Conservation (phyloP, 2,329 filamentous ascomycete species). For the Cadophora sp. region DNA sequence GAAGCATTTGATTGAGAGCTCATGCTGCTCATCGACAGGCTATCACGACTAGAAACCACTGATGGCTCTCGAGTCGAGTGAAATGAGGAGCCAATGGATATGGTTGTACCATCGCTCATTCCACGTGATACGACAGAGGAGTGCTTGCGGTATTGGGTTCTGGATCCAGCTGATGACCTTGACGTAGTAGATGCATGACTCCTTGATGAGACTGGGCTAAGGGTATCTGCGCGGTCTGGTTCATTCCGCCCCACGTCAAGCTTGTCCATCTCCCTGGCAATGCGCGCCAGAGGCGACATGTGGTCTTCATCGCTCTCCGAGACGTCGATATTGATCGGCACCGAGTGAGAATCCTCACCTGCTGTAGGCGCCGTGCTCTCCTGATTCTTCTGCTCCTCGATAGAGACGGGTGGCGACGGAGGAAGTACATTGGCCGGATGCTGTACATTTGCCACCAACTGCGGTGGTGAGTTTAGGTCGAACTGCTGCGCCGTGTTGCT, state of each 20-base stretch:
- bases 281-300: conserved; percentile 76
- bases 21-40: conserved; percentile 61
- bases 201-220: conserved; percentile 45
- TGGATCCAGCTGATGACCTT: conserved; percentile 61
- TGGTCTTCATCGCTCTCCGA: conserved; percentile 80
- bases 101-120: conserved; percentile 70
- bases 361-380: conserved; percentile 31
- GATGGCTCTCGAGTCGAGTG: conserved; percentile 45
- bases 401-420: conserved; percentile 81
- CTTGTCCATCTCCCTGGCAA: conserved; percentile 71
- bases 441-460: conserved; percentile 86
- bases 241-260: conserved; percentile 40
- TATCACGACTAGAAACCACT: conserved; percentile 52
- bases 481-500: conserved; percentile 95
- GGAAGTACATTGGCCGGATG: conserved; percentile 81
- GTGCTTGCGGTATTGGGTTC: conserved; percentile 52
- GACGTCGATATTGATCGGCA: conserved; percentile 63
- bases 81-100: conserved; percentile 69
- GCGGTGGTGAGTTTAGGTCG: conserved; percentile 82
- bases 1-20: conserved; percentile 49
- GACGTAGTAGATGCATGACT: conserved; percentile 52
- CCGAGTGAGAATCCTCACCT: conserved; percentile 51
- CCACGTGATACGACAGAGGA: conserved; percentile 60
- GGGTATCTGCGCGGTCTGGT: conserved; percentile 41
- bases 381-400: conserved; percentile 69